These are phyloP conservation scores for Ascoidea rubescens DNA, from an alignment of 805 yeast genomes.

Conservation along the genomic window DNA sequence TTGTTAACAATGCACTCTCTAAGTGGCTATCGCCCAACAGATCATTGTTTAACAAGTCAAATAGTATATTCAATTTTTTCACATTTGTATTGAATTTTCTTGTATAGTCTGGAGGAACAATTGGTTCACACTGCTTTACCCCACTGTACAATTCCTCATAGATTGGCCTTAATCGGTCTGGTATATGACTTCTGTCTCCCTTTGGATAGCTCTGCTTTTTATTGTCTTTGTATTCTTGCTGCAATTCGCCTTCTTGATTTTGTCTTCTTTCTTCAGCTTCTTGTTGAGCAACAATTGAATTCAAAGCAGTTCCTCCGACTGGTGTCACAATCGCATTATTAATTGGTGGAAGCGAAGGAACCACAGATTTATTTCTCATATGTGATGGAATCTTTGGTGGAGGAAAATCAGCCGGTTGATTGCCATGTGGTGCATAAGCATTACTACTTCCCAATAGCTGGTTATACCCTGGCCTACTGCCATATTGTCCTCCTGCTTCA, in stretches of 20 bases:
- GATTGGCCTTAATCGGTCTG: conserved; percentile 43
- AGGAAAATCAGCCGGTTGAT: conserved; percentile 27
- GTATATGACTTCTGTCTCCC: conserved; percentile 60
- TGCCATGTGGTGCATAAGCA: conserved; percentile 17
- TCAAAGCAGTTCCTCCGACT: conserved; percentile 12
- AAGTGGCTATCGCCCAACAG: conserved; percentile 50
- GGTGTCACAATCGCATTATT: conserved; percentile 4
- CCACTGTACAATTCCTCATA: conserved; percentile 39
- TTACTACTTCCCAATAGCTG: conserved; percentile 4
- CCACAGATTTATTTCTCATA: conserved; percentile 4
- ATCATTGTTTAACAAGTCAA: conserved; percentile 62
- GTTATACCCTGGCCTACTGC: background rate
- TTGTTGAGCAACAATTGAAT: conserved; percentile 16
- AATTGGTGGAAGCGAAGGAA: conserved; percentile 12
- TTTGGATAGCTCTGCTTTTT: conserved; percentile 28
- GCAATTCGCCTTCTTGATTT: conserved; percentile 7
- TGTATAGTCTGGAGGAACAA: conserved; percentile 57
- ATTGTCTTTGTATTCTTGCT: conserved; percentile 14
- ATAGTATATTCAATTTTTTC: conserved; percentile 64
- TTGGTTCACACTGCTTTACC: conserved; percentile 51
- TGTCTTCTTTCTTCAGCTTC: conserved; percentile 11
- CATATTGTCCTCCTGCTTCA: no score
- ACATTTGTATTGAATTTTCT: conserved; percentile 73
- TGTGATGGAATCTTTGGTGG: conserved; percentile 11
- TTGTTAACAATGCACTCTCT: conserved; percentile 33